phyloP scores from a whole-genome alignment of 176 grass and related monocot genomes.

The Olyra latifolia region DNA sequence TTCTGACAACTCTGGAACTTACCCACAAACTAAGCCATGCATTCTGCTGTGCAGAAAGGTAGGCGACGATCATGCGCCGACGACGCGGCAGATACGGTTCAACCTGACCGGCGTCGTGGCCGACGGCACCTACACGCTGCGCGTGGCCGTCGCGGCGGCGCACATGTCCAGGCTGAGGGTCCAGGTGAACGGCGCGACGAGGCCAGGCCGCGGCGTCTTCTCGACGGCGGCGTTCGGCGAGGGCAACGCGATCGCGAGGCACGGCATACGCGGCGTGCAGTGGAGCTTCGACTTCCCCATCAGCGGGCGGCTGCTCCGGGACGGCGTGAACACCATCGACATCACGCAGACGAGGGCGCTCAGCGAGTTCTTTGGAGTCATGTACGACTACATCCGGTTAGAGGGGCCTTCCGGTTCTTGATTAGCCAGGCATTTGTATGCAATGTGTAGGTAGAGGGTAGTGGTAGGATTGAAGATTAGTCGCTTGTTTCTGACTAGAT shows the following conservation, averaged over 20 bases:
- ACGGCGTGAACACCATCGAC: constrained; percentile 49
- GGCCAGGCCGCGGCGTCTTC: not conserved
- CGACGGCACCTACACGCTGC: constrained; percentile 45
- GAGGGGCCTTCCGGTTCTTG: constrained; percentile 37
- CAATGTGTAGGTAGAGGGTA: too few relatives aligned
- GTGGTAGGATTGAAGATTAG: too few relatives aligned
- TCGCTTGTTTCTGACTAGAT: too few relatives aligned
- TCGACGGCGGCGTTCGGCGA: constrained; percentile 46
- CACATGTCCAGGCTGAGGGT: constrained; percentile 51
- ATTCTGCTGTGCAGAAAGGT: constrained; percentile 28
- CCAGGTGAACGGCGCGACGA: constrained; percentile 7
- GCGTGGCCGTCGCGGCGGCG: constrained; percentile 45
- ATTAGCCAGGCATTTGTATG: too few relatives aligned
- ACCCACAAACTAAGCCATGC: too few relatives aligned
- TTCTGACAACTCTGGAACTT: too few relatives aligned
- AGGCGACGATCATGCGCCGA: not conserved
- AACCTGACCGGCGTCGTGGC: not conserved
- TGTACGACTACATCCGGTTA: constrained; percentile 63
- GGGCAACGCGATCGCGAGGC: constrained; percentile 65
- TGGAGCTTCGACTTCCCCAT: constrained; percentile 48
- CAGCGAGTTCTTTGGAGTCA: constrained; percentile 27
- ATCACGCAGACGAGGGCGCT: constrained; percentile 39
- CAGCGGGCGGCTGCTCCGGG: constrained; percentile 26
- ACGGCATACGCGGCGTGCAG: constrained; percentile 44
- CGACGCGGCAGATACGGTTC: constrained; percentile 58